Conservation (phyloP, 2,329 filamentous ascomycete genomes). For the Verruconis gallopava region DNA sequence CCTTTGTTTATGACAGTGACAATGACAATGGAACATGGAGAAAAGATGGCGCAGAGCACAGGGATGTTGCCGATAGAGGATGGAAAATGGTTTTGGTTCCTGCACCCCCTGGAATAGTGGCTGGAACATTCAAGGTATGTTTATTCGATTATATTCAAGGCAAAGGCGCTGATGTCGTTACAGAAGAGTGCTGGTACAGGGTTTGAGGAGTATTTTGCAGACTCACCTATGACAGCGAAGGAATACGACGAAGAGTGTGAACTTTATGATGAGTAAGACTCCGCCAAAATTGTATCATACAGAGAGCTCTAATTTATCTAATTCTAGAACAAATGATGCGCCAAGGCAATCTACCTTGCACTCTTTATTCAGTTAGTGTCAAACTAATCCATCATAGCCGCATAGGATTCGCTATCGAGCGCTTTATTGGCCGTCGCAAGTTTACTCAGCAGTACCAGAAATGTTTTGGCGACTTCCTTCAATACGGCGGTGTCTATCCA, state of each 20-base stretch:
- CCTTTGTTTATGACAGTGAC: constrained; percentile 21
- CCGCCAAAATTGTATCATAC: too few relatives aligned
- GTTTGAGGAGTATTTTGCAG: constrained; percentile 59
- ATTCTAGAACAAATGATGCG: too few relatives aligned
- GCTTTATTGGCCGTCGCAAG: constrained; percentile 65
- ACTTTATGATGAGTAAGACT: constrained; percentile 50
- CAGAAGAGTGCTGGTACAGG: constrained; percentile 26
- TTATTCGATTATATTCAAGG: too few relatives aligned
- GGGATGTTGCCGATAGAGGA: background rate
- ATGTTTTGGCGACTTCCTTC: constrained; percentile 69
- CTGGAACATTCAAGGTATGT: background rate
- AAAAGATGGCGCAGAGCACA: too few relatives aligned
- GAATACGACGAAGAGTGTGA: constrained; percentile 54
- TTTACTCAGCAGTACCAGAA: constrained; percentile 48
- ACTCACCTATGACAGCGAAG: constrained; percentile 60
- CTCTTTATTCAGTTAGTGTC: too few relatives aligned
- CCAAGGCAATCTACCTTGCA: background rate
- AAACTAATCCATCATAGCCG: constrained; percentile 38
- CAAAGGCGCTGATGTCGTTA: background rate
- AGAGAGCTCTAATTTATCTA: too few relatives aligned
- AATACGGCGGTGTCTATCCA: constrained; percentile 64
- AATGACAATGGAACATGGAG: background rate
- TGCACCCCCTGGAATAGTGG: background rate
- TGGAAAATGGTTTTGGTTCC: background rate
- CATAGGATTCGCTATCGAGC: constrained; percentile 73